A percentile compares a stretch with the other conserved stretches of the same genome.
These are phyloP conservation scores for Diutina pseudorugosa DNA, from an alignment of 1,139 yeast genomes.

Conservation along the genomic window DNA sequence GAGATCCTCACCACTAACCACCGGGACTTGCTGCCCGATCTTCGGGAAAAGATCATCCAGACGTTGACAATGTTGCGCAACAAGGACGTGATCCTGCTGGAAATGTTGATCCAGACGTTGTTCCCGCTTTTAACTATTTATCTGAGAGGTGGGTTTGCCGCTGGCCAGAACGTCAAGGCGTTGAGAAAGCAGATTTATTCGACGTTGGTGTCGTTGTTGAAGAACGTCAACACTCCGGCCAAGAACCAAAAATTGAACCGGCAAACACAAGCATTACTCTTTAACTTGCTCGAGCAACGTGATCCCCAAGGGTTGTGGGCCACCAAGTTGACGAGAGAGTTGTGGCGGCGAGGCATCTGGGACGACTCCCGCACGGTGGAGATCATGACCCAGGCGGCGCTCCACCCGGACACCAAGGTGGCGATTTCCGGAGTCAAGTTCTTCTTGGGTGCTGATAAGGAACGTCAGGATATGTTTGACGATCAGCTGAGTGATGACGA, in stretches of 20 bases:
- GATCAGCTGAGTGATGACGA: constrained; percentile 66
- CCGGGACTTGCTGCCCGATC: constrained; percentile 67
- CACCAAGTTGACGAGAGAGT: constrained; percentile 82
- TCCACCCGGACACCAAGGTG: constrained; percentile 79
- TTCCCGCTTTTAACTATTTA: constrained; percentile 71
- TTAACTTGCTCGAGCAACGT: constrained; percentile 69
- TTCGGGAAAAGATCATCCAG: constrained; percentile 85
- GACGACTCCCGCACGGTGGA: constrained; percentile 94
- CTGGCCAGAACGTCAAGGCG: constrained; percentile 51
- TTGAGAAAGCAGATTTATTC: constrained; percentile 74
- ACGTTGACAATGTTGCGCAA: constrained; percentile 84
- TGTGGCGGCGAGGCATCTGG: constrained; percentile 98
- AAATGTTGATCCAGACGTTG: constrained; percentile 67
- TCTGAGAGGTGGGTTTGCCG: constrained; percentile 31
- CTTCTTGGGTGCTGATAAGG: constrained; percentile 90
- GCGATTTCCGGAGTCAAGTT: constrained; percentile 83
- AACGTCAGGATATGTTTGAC: constrained; percentile 74
- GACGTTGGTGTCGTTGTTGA: constrained; percentile 65
- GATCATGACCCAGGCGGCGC: constrained; percentile 90
- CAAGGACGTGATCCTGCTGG: constrained; percentile 72
- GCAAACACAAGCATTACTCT: constrained; percentile 82
- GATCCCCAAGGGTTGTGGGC: constrained; percentile 92
- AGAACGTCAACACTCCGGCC: constrained; percentile 72
- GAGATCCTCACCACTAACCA: constrained; percentile 61
- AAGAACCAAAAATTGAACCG: constrained; percentile 80